These are phyloP conservation scores for Geranomyces michiganensis DNA, from an alignment of 192 early-diverging fungal species.

Conservation along the genomic window DNA sequence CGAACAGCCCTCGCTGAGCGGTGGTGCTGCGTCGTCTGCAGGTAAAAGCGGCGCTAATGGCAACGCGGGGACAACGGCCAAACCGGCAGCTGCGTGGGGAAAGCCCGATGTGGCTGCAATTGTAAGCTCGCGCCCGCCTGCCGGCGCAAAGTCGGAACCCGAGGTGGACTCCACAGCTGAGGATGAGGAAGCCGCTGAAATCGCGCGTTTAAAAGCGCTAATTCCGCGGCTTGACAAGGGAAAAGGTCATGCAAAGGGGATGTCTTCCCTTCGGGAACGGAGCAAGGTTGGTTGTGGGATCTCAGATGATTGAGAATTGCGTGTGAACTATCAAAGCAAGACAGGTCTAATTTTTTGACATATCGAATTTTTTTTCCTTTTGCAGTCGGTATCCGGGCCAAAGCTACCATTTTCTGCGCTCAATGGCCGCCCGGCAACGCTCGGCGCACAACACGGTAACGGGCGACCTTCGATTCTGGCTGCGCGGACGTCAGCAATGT, in stretches of 20 bases:
- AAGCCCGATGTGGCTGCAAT: conserved; percentile 33
- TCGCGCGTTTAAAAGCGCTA: conserved; percentile 34
- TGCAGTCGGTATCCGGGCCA: conserved; percentile 7
- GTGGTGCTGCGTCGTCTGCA: not conserved
- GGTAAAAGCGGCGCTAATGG: not conserved
- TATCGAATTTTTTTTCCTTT: no score
- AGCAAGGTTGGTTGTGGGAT: no score
- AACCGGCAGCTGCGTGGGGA: conserved; percentile 26
- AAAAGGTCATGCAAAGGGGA: conserved; percentile 21
- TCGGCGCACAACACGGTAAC: conserved; percentile 7
- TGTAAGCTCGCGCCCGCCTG: conserved; percentile 11
- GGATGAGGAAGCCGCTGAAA: conserved; percentile 37
- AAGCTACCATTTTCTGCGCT: not conserved
- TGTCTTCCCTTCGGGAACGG: conserved; percentile 18
- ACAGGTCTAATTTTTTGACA: no score
- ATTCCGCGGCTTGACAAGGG: conserved; percentile 31
- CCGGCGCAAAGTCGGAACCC: not conserved
- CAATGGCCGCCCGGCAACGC: not conserved
- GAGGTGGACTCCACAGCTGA: conserved; percentile 2
- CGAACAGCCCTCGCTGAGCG: not conserved
- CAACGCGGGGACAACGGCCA: not conserved
- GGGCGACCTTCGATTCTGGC: conserved; percentile 14
- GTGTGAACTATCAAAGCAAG: no score
- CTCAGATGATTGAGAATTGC: no score
- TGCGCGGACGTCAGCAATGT: not conserved